These are phyloP conservation scores for Candida dajiaensis DNA, from an alignment of 805 yeast genomes.

Conservation along the genomic window DNA sequence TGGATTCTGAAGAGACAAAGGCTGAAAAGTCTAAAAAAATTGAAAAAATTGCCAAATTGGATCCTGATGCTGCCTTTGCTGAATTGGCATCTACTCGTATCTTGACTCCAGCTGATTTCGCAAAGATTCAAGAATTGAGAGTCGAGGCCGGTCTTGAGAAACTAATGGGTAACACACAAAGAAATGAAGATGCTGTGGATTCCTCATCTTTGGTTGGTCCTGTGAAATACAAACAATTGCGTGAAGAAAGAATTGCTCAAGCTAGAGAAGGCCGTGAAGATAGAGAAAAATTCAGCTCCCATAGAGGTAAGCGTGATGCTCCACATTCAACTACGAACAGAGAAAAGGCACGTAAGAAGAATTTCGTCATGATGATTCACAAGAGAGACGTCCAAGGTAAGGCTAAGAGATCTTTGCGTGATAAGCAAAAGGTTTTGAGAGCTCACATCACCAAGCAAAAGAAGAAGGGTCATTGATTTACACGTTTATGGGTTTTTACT, in stretches of 20 bases:
- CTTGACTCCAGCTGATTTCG: conserved; percentile 96
- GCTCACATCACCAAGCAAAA: conserved; percentile 90
- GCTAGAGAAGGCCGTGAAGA: conserved; percentile 91
- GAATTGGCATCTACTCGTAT: conserved; percentile 68
- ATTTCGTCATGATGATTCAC: conserved; percentile 97
- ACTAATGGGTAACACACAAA: conserved; percentile 52
- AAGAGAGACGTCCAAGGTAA: conserved; percentile 93
- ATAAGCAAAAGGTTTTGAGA: conserved; percentile 77
- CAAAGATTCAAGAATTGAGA: conserved; percentile 84
- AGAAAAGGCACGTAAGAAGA: conserved; percentile 97
- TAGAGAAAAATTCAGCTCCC: conserved; percentile 84
- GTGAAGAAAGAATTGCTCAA: conserved; percentile 85
- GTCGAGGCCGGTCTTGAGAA: conserved; percentile 82
- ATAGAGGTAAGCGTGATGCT: conserved; percentile 70
- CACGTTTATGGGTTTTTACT: neutral
- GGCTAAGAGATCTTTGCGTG: conserved; percentile 82
- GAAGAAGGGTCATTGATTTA: conserved; percentile 61
- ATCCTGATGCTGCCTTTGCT: conserved; percentile 40
- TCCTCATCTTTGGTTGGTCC: conserved; percentile 73
- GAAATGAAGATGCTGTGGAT: conserved; percentile 82
- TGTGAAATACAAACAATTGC: conserved; percentile 66
- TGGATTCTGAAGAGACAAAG: conserved; percentile 18
- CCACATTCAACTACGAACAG: conserved; percentile 88
- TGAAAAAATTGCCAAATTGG: conserved; percentile 31
- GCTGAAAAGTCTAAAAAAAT: conserved; percentile 24